Base-by-base conservation (phyloP, 1,284 basidiomycete genomes). In the Trichosporon ovoides region DNA sequence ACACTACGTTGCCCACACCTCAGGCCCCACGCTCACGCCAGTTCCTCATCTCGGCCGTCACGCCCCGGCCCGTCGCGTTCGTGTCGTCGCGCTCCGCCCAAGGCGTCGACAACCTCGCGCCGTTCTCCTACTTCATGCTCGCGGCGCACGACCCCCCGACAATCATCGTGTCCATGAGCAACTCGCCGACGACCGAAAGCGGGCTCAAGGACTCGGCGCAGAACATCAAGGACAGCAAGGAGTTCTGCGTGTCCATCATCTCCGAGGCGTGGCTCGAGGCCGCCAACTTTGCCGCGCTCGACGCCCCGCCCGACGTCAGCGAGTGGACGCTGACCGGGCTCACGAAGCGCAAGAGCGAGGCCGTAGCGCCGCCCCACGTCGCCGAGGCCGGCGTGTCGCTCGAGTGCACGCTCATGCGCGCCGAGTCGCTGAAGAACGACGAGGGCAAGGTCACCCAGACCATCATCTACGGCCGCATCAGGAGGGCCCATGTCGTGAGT, bases 301-400 rank as follows among this genome's bases (percentile, higher is more conserved):
- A 89, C 63, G 80, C 85, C 7, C 87, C 88, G 10, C 78, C 79
- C 7, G 80, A 83, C 10, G 79, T 84, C 3, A 81, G 85, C 68
- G 87, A 91, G 73, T 91, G 87, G 87, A 75, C 81, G 24, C 75
- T 90, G 53, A 83, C 84, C 58, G 89, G 89, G 2, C 74, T 91
- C 57, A 89, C 86, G 7, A 81, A 79, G 68, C 59, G 72, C 79
- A 77, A 60, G 70, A 81, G 55, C 82, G 84, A 70, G 86, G 88
- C 72, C 74, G 84, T 79, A 20, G 7, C 22, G 16, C 20, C 19
- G 37, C 80, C 86, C 16, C 80, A 85, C 56, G 86, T 89, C 3
- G 82, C 80, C 60, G 88, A 90, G 75, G 85, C 86, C 61, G 83
- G 83, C 2, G 82, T 88, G 59, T 82, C 83, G 55, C 81, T 89